These are phyloP conservation scores for Colletotrichum endophyticum DNA, from an alignment of 2,329 filamentous ascomycete species.

Conservation along the genomic window DNA sequence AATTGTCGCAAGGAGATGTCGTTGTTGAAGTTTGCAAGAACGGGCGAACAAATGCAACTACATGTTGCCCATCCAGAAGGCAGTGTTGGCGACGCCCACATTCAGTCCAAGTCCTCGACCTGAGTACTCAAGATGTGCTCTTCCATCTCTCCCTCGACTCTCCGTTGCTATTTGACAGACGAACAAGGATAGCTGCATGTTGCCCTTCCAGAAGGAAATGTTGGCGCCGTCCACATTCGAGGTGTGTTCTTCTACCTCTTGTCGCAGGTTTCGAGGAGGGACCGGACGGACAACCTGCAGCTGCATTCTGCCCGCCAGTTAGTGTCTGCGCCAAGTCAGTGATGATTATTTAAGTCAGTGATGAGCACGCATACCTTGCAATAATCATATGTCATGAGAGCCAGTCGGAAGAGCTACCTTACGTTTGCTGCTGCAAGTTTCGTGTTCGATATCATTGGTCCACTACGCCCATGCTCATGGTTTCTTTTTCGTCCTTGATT, in stretches of 20 bases:
- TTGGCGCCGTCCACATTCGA: slow-evolving; percentile 68
- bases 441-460: neutral
- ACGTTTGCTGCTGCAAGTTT: neutral
- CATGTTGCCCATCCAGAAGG: slow-evolving; percentile 72
- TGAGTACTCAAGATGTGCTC: no score
- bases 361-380: neutral
- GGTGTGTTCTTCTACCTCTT: neutral
- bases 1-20: neutral
- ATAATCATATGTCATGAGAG: neutral
- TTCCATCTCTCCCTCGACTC: no score
- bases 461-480: neutral
- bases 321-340: neutral
- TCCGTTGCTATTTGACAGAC: no score
- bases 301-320: neutral
- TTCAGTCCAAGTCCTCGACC: slow-evolving; percentile 78
- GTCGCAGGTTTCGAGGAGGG: neutral
- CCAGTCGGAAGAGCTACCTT: neutral
- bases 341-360: neutral
- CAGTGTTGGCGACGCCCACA: slow-evolving; percentile 88
- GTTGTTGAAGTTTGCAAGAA: neutral
- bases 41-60: neutral
- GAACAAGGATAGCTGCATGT: slow-evolving; percentile 35
- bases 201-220: slow-evolving; percentile 78
- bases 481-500: neutral
- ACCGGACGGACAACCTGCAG: neutral